Percentiles rank a stretch among this genome's conserved stretches.
Conservation (phyloP, 2,329 filamentous ascomycete species). For the Colletotrichum costaricense region DNA sequence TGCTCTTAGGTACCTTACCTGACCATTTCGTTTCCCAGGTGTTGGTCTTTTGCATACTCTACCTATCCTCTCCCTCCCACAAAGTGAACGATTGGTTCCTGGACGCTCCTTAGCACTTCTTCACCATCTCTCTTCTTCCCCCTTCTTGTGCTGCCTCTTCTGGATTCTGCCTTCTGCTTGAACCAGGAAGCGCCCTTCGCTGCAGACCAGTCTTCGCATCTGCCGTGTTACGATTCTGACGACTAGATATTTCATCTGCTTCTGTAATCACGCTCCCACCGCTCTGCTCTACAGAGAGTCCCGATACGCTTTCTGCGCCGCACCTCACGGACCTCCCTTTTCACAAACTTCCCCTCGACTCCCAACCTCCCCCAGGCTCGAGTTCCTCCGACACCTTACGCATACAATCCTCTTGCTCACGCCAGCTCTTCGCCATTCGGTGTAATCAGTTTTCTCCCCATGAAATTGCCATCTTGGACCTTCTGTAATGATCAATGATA, state of each 20-base stretch:
- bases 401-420: conserved; percentile 7
- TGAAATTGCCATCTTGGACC: conserved; percentile 26
- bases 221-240: conserved; percentile 16
- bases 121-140: background rate
- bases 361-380: conserved; percentile 20
- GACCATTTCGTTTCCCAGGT: background rate
- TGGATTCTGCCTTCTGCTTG: background rate
- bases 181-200: background rate
- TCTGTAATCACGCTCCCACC: conserved; percentile 14
- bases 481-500: conserved; percentile 37
- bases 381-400: background rate
- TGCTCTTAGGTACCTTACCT: background rate
- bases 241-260: conserved; percentile 6
- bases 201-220: conserved; percentile 4
- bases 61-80: conserved; percentile 2
- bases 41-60: background rate
- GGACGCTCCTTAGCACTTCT: conserved; percentile 18
- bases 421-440: conserved; percentile 7
- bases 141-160: conserved; percentile 8
- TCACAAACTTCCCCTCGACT: conserved; percentile 13
- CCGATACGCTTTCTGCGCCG: background rate
- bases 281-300: conserved; percentile 3
- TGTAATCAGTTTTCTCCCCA: conserved; percentile 17
- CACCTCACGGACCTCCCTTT: conserved; percentile 26
- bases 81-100: conserved; percentile 18